Evolutionary conservation across 2,329 filamentous ascomycete genomes (phyloP).

Genomic region (Ophiocordyceps australis): DNA sequence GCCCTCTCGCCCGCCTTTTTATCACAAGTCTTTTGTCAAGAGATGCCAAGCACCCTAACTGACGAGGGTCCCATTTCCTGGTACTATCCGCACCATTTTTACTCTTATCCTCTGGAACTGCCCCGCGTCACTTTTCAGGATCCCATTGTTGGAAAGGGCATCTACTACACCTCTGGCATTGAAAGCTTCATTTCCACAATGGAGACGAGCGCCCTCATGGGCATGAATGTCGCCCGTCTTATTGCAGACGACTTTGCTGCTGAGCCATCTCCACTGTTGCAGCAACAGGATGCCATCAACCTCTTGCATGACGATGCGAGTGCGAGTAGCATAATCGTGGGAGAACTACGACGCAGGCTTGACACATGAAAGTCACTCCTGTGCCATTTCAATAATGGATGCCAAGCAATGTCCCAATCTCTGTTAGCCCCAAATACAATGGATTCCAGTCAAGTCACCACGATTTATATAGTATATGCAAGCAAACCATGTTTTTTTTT

Average conservation of each 20-base stretch:
- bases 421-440: too few species aligned
- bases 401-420: too few species aligned
- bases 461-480: too few species aligned
- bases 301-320: too few species aligned
- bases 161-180: conserved; percentile 62
- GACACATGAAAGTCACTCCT: too few species aligned
- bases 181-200: conserved; percentile 94
- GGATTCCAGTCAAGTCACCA: too few species aligned
- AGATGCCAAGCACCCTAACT: conserved; percentile 23
- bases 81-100: conserved; percentile 61
- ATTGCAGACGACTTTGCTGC: conserved; percentile 41
- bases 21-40: conserved; percentile 28
- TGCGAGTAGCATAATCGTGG: too few species aligned
- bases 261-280: too few species aligned
- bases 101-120: conserved; percentile 72
- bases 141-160: conserved; percentile 42
- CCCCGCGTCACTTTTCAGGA: conserved; percentile 81
- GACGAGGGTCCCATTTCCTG: conserved; percentile 43
- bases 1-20: conserved; percentile 33
- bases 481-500: too few species aligned
- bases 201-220: conserved; percentile 90
- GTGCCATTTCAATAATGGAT: too few species aligned
- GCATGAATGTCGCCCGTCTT: conserved; percentile 63
- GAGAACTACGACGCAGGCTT: too few species aligned
- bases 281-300: too few species aligned